Conservation (phyloP, 2,329 filamentous ascomycete genomes). For the Aspergillus fumigatus region DNA sequence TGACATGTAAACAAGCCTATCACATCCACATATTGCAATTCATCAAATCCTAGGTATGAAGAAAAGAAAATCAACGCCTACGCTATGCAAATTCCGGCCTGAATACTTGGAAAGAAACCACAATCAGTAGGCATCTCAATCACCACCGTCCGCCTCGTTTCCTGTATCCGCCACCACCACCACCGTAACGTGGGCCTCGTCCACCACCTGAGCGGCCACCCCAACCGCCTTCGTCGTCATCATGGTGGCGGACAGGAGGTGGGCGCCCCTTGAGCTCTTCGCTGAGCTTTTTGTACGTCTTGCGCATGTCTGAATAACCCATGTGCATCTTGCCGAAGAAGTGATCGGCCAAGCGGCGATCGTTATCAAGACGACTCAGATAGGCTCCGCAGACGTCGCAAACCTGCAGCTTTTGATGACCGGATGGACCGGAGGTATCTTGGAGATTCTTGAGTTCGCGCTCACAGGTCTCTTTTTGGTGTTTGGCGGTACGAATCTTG, state of each 20-base stretch:
- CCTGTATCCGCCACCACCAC: constrained; percentile 44
- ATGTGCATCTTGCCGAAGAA: constrained; percentile 99
- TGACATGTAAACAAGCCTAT: not conserved
- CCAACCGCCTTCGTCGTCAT: constrained; percentile 52
- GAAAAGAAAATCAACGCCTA: constrained; percentile 34
- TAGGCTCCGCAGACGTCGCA: constrained; percentile 98
- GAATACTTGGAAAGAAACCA: constrained; percentile 8
- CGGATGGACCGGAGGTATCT: constrained; percentile 86
- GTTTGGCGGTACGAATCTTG: constrained; percentile 73
- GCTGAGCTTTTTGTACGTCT: constrained; percentile 80
- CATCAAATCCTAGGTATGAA: constrained; percentile 21
- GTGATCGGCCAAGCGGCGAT: constrained; percentile 87
- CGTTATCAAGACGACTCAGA: constrained; percentile 86
- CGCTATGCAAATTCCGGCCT: constrained; percentile 37
- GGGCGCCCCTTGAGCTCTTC: constrained; percentile 76
- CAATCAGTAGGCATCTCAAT: constrained; percentile 10
- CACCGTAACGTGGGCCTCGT: constrained; percentile 38
- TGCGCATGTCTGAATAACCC: constrained; percentile 96
- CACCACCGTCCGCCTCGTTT: constrained; percentile 42
- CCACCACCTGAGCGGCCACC: constrained; percentile 38
- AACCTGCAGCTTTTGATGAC: constrained; percentile 96
- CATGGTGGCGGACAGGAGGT: constrained; percentile 55
- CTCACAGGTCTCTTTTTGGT: constrained; percentile 78
- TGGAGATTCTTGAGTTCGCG: constrained; percentile 83
- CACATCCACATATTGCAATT: constrained; percentile 15